Conservation (phyloP, 176 grass and related monocot species). For the Luzula sylvatica region DNA sequence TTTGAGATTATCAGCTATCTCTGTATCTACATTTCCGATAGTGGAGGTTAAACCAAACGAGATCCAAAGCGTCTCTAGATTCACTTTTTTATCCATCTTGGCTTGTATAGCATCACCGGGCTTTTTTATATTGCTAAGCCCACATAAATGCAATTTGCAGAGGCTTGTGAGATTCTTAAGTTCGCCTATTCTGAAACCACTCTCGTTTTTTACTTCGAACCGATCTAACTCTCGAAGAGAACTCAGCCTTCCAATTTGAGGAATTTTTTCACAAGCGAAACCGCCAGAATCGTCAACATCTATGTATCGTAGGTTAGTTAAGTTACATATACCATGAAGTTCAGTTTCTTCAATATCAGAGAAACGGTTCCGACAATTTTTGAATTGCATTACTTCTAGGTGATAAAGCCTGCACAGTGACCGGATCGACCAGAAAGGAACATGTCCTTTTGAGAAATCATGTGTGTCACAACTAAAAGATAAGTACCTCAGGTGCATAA, state of each 20-base stretch:
- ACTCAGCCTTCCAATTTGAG: constrained; percentile 1
- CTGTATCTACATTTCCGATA: background rate
- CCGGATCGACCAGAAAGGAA: background rate
- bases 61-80: constrained; percentile 2
- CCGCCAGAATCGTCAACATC: background rate
- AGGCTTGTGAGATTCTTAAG: constrained; percentile 21
- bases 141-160: background rate
- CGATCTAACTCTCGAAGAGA: constrained; percentile 14
- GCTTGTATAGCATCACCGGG: constrained; percentile 8
- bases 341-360: constrained; percentile 6
- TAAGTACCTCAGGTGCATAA: constrained; percentile 12
- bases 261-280: too few relatives aligned
- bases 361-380: too few relatives aligned
- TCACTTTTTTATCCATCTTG: constrained; percentile 17
- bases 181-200: constrained; percentile 7
- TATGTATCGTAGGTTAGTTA: constrained; percentile 15
- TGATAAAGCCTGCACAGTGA: constrained; percentile 15
- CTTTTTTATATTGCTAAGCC: constrained; percentile 22
- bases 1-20: constrained; percentile 11
- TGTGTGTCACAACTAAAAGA: constrained; percentile 1
- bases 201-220: background rate
- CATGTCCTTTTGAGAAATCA: background rate
- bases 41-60: constrained; percentile 1
- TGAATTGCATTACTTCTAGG: constrained; percentile 7
- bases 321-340: constrained; percentile 10